Percentiles rank a stretch among this genome's conserved stretches.
phyloP scores from a whole-genome alignment of 768 basidiomycete genomes.

The Candolleomyces efflorescens region DNA sequence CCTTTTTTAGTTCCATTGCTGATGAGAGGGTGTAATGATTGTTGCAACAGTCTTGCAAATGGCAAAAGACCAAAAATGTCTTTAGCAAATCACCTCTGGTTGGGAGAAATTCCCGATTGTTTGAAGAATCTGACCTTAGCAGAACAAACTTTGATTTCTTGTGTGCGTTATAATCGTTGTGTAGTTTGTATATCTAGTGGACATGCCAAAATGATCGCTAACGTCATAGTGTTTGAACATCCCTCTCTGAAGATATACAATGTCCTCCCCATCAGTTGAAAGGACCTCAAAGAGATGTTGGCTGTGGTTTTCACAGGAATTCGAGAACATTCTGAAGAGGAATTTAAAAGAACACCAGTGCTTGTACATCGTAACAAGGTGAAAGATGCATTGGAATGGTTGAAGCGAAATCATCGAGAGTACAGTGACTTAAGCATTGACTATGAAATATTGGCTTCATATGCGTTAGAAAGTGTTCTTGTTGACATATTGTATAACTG shows the following conservation, averaged over 20 bases:
- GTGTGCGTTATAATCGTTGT: slow-evolving; percentile 22
- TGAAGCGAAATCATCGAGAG: background rate
- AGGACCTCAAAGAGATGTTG: slow-evolving; percentile 13
- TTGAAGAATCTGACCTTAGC: slow-evolving; percentile 19
- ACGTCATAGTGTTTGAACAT: slow-evolving; percentile 24
- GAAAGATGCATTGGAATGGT: background rate
- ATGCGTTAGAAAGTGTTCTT: background rate
- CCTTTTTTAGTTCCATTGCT: too few species aligned
- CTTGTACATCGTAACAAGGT: background rate
- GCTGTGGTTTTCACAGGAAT: background rate
- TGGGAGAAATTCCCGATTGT: slow-evolving; percentile 27
- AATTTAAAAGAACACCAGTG: background rate
- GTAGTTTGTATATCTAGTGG: slow-evolving; percentile 24
- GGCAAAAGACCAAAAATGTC: too few species aligned
- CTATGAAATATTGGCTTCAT: background rate
- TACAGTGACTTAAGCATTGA: background rate
- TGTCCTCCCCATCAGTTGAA: slow-evolving; percentile 17
- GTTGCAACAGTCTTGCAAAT: too few species aligned
- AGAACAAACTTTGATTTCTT: slow-evolving; percentile 24
- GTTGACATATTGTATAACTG: background rate
- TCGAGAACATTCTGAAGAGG: background rate
- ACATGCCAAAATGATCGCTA: slow-evolving; percentile 21
- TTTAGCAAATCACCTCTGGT: slow-evolving; percentile 31
- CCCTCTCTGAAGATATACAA: slow-evolving; percentile 22
- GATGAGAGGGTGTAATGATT: too few species aligned